phyloP scores from a whole-genome alignment of 2,329 filamentous ascomycete genomes.

The Didymella lethalis region DNA sequence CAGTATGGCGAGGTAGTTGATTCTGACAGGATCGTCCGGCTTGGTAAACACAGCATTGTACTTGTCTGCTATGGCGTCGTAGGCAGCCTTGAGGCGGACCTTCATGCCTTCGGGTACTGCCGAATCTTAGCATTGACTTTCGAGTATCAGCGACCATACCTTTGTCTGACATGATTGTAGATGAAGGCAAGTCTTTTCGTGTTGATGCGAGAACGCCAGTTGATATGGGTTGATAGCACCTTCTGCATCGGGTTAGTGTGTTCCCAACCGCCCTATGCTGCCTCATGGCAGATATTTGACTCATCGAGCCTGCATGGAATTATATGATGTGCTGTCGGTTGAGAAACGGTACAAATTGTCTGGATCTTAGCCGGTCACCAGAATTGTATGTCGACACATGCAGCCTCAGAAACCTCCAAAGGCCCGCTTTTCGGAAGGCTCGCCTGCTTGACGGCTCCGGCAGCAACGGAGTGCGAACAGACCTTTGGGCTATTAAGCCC shows the following conservation, averaged over 20 bases:
- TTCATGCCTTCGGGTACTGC: slow-evolving; percentile 35
- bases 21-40: slow-evolving; percentile 31
- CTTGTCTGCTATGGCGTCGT: slow-evolving; percentile 42
- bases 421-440: too few relatives aligned
- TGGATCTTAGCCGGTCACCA: too few relatives aligned
- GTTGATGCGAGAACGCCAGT: not conserved
- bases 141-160: not conserved
- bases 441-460: too few relatives aligned
- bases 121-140: not conserved
- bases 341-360: too few relatives aligned
- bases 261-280: not conserved
- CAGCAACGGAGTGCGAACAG: too few relatives aligned
- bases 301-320: not conserved
- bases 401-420: too few relatives aligned
- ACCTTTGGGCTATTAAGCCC: too few relatives aligned
- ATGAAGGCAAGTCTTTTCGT: not conserved
- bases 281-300: not conserved
- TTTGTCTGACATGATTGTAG: not conserved
- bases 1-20: slow-evolving; percentile 33
- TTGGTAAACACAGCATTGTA: slow-evolving; percentile 34
- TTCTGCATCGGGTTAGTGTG: not conserved
- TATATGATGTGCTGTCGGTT: too few relatives aligned
- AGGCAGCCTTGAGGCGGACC: slow-evolving; percentile 37
- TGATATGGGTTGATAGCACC: not conserved
- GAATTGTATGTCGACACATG: too few relatives aligned